Conservation (phyloP, 441 rosid genomes). For the Erodium texanum region DNA sequence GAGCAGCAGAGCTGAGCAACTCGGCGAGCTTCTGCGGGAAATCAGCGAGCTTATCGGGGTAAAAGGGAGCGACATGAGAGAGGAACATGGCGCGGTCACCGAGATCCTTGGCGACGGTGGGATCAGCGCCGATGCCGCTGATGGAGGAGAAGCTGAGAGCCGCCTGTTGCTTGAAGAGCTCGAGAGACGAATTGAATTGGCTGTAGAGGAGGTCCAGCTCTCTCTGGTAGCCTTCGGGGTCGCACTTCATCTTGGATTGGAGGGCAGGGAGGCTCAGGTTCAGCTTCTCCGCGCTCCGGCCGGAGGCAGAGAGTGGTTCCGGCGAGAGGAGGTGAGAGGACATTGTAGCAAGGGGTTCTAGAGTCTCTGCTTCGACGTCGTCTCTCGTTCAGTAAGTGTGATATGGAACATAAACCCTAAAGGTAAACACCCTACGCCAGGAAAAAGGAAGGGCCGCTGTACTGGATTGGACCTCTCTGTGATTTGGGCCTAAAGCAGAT, state of each 20-base stretch:
- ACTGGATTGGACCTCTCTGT: too few relatives aligned
- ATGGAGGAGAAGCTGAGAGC: slow-evolving; percentile 62
- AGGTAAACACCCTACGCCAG: too few relatives aligned
- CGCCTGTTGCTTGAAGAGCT: slow-evolving; percentile 70
- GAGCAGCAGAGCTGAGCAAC: slow-evolving; percentile 50
- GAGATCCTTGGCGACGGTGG: slow-evolving; percentile 63
- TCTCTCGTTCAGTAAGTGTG: not conserved
- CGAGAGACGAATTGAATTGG: slow-evolving; percentile 74
- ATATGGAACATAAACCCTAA: not conserved
- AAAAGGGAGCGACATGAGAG: slow-evolving; percentile 73
- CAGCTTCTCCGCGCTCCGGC: slow-evolving; percentile 65
- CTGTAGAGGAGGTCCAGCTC: slow-evolving; percentile 58
- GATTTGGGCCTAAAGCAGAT: too few relatives aligned
- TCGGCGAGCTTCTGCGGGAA: slow-evolving; percentile 63
- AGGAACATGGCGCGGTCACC: slow-evolving; percentile 64
- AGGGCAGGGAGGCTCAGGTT: slow-evolving; percentile 42
- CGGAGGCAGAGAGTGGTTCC: slow-evolving; percentile 62
- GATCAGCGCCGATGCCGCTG: slow-evolving; percentile 51
- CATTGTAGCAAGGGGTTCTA: slow-evolving; percentile 22
- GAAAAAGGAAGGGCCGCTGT: too few relatives aligned
- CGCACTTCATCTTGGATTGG: slow-evolving; percentile 77
- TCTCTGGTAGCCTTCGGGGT: slow-evolving; percentile 71
- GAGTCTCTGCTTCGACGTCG: too few relatives aligned
- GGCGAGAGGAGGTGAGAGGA: slow-evolving; percentile 23
- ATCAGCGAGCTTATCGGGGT: slow-evolving; percentile 45